A percentile compares a stretch with the other conserved stretches of the same genome.
Conservation (phyloP, 1,284 basidiomycete genomes). For the Pulveroboletus sp. region DNA sequence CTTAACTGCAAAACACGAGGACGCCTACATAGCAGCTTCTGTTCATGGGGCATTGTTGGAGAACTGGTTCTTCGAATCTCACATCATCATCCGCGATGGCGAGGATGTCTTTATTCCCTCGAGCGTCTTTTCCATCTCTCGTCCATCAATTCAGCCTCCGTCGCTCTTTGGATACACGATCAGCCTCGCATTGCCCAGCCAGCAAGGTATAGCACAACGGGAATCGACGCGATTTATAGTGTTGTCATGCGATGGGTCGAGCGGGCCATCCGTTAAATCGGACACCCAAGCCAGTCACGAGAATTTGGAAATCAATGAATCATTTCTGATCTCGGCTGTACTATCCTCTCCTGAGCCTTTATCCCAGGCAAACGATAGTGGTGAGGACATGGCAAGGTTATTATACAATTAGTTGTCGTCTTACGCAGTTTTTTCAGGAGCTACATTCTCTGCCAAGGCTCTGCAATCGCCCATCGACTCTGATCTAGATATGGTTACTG, state of each 20-base stretch:
- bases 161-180: slow-evolving; percentile 38
- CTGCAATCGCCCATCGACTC: slow-evolving; percentile 34
- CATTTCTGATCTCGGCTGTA: slow-evolving; percentile 50
- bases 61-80: slow-evolving; percentile 30
- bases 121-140: slow-evolving; percentile 19
- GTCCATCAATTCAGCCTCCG: slow-evolving; percentile 8
- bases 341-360: slow-evolving; percentile 14
- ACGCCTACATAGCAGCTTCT: slow-evolving; percentile 36
- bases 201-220: slow-evolving; percentile 59
- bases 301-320: slow-evolving; percentile 64
- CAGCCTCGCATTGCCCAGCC: slow-evolving; percentile 62
- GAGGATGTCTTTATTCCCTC: slow-evolving; percentile 36
- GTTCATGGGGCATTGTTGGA: slow-evolving; percentile 18
- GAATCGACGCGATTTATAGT: slow-evolving; percentile 60
- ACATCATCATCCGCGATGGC: slow-evolving; percentile 48
- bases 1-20: slow-evolving; percentile 43
- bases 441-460: slow-evolving; percentile 28
- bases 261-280: not conserved
- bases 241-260: slow-evolving; percentile 31
- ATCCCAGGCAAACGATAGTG: slow-evolving; percentile 10
- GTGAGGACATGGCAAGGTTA: slow-evolving; percentile 10
- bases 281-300: slow-evolving; percentile 33
- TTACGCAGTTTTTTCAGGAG: slow-evolving; percentile 6
- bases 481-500: slow-evolving; percentile 43
- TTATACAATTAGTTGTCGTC: slow-evolving; percentile 2